Percentiles rank a stretch among this genome's conserved stretches.
Evolutionary conservation across 148 eudicot genomes (phyloP).

Genomic region (Rhododendron williamsianum): DNA sequence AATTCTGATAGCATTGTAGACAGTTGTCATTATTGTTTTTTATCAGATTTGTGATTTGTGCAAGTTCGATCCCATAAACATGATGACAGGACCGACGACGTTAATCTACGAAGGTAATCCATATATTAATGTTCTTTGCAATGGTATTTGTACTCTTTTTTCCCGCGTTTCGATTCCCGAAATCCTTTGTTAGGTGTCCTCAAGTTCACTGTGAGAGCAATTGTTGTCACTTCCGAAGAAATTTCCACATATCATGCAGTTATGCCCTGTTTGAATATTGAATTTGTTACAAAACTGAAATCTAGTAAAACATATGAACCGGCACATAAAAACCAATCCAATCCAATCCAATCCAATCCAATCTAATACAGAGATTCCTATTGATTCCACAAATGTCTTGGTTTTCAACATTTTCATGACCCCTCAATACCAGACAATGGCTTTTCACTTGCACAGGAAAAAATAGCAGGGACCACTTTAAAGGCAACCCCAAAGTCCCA

Average conservation of each 20-base stretch:
- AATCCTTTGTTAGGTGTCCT: background rate
- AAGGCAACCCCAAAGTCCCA: conserved; percentile 12
- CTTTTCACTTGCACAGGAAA: conserved; percentile 9
- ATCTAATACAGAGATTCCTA: background rate
- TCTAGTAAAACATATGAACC: background rate
- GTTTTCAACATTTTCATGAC: conserved; percentile 9
- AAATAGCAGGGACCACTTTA: conserved; percentile 14
- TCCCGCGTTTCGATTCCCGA: background rate
- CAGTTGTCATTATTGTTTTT: background rate
- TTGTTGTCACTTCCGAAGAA: background rate
- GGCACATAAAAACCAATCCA: background rate
- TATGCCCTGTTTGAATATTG: background rate
- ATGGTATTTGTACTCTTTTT: background rate
- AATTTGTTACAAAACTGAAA: background rate
- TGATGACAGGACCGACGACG: background rate
- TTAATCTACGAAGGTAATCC: background rate
- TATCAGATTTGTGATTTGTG: background rate
- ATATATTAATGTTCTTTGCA: background rate
- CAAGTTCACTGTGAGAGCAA: background rate
- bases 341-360: background rate
- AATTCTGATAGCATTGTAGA: background rate
- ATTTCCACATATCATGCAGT: background rate
- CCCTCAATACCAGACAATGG: conserved; percentile 15
- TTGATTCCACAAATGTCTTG: conserved; percentile 10
- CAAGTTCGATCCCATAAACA: background rate